Conservation (phyloP, 2,329 filamentous ascomycete species). For the Ramichloridium luteum region DNA sequence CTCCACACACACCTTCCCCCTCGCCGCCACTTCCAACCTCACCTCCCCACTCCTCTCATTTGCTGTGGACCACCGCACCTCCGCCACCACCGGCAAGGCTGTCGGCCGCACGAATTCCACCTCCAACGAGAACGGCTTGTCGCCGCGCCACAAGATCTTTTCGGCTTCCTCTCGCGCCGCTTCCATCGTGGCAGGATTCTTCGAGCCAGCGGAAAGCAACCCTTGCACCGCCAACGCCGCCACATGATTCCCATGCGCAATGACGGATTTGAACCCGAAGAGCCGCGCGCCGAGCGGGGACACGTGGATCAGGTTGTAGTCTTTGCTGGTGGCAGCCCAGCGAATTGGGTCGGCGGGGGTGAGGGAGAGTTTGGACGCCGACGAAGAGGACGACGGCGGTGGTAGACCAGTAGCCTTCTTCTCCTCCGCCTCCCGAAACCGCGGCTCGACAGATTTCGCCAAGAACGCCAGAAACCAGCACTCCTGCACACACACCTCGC, state of each 20-base stretch:
- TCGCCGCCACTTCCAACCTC: too few species aligned
- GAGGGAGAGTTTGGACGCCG: too few species aligned
- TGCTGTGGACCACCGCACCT: too few species aligned
- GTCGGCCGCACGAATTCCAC: constrained; percentile 1
- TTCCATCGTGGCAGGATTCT: too few species aligned
- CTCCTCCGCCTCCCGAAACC: constrained; percentile 1
- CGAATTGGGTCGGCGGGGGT: constrained; percentile 4
- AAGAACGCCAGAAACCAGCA: constrained; percentile 10
- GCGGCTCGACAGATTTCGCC: constrained; percentile 3
- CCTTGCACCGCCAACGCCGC: constrained; percentile 8
- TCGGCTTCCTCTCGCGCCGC: background rate
- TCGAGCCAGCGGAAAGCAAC: constrained; percentile 1
- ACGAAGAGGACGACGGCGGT: too few species aligned
- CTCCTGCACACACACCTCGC: constrained; percentile 5
- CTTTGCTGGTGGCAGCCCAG: constrained; percentile 12
- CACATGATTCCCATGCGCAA: constrained; percentile 14
- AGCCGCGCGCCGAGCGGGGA: constrained; percentile 7
- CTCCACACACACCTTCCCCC: too few species aligned
- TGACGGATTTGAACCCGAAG: constrained; percentile 10
- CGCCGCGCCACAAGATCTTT: background rate
- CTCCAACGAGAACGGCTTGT: background rate
- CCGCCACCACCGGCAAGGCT: background rate
- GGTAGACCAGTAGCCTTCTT: too few species aligned
- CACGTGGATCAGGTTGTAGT: constrained; percentile 15
- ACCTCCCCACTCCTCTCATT: too few species aligned